A percentile compares a stretch with the other conserved stretches of the same genome.
Evolutionary conservation across 208 protist species (phyloP).

Genomic region (Leishmania tropica): DNA sequence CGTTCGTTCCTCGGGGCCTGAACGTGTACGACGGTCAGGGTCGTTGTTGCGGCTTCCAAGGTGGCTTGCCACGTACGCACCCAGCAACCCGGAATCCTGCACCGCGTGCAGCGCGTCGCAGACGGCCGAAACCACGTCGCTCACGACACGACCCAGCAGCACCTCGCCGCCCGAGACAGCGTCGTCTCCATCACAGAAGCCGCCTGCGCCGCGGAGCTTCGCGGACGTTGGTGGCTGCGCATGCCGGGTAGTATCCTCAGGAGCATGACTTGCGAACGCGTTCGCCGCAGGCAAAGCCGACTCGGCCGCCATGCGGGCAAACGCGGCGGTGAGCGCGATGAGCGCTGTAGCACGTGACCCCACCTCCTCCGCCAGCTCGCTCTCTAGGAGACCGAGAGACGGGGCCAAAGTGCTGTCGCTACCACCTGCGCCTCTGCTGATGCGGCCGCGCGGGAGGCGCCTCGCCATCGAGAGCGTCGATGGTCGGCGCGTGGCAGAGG

Average conservation of each 20-base stretch:
- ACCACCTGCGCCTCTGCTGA: neutral
- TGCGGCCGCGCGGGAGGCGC: neutral
- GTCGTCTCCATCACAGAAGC: neutral
- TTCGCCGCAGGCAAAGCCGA: neutral
- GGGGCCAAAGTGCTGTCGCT: neutral
- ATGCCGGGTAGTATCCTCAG: neutral
- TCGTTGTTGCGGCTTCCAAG: neutral
- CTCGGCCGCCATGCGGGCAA: constrained; percentile 8
- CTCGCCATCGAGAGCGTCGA: constrained; percentile 7
- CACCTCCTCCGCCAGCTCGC: constrained; percentile 4
- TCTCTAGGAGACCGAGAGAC: neutral
- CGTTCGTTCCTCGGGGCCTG: neutral
- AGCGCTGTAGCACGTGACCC: constrained; percentile 3
- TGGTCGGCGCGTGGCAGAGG: neutral
- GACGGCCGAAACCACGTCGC: constrained; percentile 12
- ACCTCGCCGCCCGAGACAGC: neutral
- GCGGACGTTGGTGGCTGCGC: neutral
- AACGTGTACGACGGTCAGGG: neutral
- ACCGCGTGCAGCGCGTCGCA: constrained; percentile 16
- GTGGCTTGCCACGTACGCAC: neutral
- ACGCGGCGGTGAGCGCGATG: constrained; percentile 8
- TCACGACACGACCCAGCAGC: constrained; percentile 9
- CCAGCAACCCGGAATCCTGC: neutral
- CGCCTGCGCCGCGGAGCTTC: neutral
- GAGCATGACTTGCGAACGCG: neutral